Conservation (phyloP, 129 eudicot species). For the Artemisia annua region DNA sequence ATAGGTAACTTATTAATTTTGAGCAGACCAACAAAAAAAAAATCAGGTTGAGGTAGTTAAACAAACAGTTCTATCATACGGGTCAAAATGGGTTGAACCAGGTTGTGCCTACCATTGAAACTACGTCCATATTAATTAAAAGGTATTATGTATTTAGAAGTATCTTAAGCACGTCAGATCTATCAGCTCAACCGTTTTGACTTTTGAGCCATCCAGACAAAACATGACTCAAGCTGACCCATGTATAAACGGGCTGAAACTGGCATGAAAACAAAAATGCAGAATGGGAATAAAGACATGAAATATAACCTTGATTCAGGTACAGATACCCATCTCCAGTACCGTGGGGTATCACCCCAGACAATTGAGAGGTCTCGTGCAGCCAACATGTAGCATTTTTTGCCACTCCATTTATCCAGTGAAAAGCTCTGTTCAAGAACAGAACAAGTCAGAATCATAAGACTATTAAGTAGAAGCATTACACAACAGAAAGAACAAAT, state of each 20-base stretch:
- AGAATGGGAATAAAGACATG: background rate
- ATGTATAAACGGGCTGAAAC: too few relatives aligned
- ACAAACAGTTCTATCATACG: too few relatives aligned
- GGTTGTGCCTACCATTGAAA: too few relatives aligned
- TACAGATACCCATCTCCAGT: conserved; percentile 58
- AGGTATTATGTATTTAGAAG: too few relatives aligned
- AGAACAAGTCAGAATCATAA: too few relatives aligned
- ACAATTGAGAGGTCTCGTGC: conserved; percentile 61
- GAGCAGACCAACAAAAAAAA: background rate
- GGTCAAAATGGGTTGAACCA: too few relatives aligned
- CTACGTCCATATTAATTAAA: too few relatives aligned
- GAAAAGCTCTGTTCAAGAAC: conserved; percentile 42
- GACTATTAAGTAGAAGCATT: too few relatives aligned
- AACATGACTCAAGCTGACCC: too few relatives aligned
- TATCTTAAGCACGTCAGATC: too few relatives aligned
- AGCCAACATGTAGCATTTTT: conserved; percentile 67
- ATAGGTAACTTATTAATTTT: background rate
- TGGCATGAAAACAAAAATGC: background rate
- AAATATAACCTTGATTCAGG: conserved; percentile 52
- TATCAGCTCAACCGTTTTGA: too few relatives aligned
- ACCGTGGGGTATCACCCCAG: conserved; percentile 71
- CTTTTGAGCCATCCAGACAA: too few relatives aligned
- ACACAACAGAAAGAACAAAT: background rate
- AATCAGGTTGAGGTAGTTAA: background rate
- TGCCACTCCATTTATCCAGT: conserved; percentile 65